A percentile compares a stretch with the other conserved stretches of the same genome.
These are phyloP conservation scores for Ramalina intermedia DNA, from an alignment of 495 filamentous ascomycete species.

Conservation along the genomic window DNA sequence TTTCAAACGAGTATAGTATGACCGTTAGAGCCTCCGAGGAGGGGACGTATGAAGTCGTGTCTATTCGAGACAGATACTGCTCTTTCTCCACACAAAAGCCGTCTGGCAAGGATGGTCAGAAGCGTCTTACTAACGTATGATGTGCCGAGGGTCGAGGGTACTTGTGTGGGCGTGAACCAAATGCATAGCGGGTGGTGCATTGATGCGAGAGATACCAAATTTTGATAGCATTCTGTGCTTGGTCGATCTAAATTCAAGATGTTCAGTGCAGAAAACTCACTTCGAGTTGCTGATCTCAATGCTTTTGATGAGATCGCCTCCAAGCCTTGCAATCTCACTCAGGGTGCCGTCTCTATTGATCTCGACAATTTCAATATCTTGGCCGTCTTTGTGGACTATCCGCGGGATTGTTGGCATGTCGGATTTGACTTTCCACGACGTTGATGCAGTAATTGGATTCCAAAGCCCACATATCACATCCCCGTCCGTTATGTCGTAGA, in stretches of 20 bases:
- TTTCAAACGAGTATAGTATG: constrained; percentile 65
- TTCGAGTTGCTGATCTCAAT: constrained; percentile 21
- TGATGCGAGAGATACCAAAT: not conserved
- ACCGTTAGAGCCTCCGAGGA: constrained; percentile 73
- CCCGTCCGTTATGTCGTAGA: constrained; percentile 45
- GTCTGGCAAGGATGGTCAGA: constrained; percentile 32
- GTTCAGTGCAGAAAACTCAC: not conserved
- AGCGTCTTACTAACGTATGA: constrained; percentile 20
- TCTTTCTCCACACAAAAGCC: constrained; percentile 55
- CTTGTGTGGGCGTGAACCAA: too few relatives aligned
- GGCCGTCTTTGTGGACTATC: constrained; percentile 9
- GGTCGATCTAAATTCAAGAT: not conserved
- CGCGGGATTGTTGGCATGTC: constrained; percentile 51
- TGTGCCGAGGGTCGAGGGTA: not conserved
- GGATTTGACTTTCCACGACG: constrained; percentile 53
- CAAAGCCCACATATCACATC: constrained; percentile 61
- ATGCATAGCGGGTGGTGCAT: not conserved
- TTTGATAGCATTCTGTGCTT: not conserved
- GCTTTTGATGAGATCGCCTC: constrained; percentile 27
- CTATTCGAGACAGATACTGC: constrained; percentile 85
- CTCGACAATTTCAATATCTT: constrained; percentile 27
- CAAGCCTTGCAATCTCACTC: constrained; percentile 54
- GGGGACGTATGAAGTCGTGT: constrained; percentile 91
- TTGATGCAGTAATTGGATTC: constrained; percentile 47
- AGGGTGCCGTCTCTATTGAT: constrained; percentile 64